Evolutionary conservation across 2,329 filamentous ascomycete species (phyloP), one percentile per base, ranked within the genome.

Genomic region (Salinomyces thailandicus): DNA sequence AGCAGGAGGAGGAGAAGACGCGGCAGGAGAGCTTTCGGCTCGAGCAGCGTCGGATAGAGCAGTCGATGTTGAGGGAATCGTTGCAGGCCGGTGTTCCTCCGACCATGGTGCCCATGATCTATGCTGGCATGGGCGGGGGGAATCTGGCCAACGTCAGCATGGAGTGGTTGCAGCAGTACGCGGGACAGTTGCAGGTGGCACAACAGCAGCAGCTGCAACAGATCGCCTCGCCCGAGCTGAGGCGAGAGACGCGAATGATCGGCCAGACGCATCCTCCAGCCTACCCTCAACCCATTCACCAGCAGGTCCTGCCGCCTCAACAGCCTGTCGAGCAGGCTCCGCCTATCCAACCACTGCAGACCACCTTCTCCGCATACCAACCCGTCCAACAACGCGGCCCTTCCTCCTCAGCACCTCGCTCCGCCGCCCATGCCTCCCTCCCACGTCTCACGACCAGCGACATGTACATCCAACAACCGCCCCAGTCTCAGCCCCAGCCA

Each of bases 1-100:
- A 64, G 54, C 67, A 71, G 55, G 69, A 72, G 51, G 68, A 71
- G 49, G 67, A 71, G 46, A 67, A 61, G 55, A 71, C 68, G 33
- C 62, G 63, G 42, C 69, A 72, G 50, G 68, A 71, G 48, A 58
- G 57, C 13, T 53, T 67, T 32, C 55, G 60, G 42, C 55, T 71
- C 31, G 68, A 72, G 50, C 67, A 70, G 46, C 65, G 68, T 35
- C 65, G 64, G 39, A 66, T 71, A 39, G 69, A 72, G 49, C 63
- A 69, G 48, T 61, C 63, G 13, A 71, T 72, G 62, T 52, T 72
- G 42, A 60, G 64, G 32, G 68, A 72, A 41, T 69, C 68, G 13
- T 62, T 71, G 51, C 62, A 64, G 42, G 64, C 66, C 35, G 68
- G 67, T 36, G 58, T 72, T 27, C 69, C 69, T 26, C 67, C 68